A percentile compares a stretch with the other conserved stretches of the same genome.
phyloP scores from a whole-genome alignment of 140 eudicot species.

The Flaveria floridana region DNA sequence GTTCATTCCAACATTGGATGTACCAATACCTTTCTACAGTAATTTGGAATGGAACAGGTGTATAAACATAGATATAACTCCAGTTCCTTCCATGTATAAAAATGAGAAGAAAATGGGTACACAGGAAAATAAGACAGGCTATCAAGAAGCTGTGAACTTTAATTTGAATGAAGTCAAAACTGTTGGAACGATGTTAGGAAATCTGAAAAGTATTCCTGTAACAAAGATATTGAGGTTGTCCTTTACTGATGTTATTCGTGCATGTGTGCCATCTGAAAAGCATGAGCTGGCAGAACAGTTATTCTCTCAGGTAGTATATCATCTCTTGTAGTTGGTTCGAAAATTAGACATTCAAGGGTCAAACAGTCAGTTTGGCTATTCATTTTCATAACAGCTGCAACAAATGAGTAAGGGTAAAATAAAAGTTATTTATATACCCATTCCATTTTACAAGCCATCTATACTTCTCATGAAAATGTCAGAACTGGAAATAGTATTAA shows the following conservation, averaged over 20 bases:
- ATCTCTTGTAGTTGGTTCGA: neutral
- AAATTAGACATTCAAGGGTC: slow-evolving; percentile 10
- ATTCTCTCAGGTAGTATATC: slow-evolving; percentile 62
- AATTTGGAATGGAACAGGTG: slow-evolving; percentile 29
- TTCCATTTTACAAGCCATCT: neutral
- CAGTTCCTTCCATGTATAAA: neutral
- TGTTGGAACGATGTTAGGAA: slow-evolving; percentile 26
- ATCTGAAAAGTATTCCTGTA: slow-evolving; percentile 25
- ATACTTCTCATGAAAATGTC: neutral
- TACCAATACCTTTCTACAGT: slow-evolving; percentile 59
- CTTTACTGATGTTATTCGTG: slow-evolving; percentile 57
- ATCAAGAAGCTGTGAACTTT: slow-evolving; percentile 6
- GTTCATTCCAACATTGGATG: slow-evolving; percentile 49
- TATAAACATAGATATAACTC: neutral
- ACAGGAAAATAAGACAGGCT: slow-evolving; percentile 12
- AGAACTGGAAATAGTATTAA: neutral
- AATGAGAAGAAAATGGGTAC: slow-evolving; percentile 11
- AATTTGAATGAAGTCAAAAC: slow-evolving; percentile 23
- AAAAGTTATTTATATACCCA: neutral
- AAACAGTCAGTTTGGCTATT: neutral
- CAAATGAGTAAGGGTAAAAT: neutral
- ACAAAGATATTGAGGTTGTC: slow-evolving; percentile 62
- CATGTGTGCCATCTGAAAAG: slow-evolving; percentile 53
- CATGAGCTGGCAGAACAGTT: slow-evolving; percentile 60
- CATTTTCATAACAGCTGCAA: neutral